Base-by-base conservation (phyloP, 2,329 filamentous ascomycete genomes). In the Penicillium crustosum region DNA sequence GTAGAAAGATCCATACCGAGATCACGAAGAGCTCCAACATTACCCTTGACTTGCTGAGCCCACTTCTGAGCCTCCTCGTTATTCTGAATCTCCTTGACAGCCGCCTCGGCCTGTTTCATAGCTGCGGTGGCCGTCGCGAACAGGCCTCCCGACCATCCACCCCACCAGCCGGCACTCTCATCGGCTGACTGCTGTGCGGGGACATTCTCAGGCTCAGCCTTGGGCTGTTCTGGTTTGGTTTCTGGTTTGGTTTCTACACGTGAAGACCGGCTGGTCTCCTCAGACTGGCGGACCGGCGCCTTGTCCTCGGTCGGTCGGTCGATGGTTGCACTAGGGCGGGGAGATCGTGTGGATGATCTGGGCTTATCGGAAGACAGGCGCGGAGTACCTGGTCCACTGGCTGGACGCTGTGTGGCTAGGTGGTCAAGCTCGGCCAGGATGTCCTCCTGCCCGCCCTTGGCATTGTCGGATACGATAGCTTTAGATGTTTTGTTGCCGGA, bases 51-150 rank as follows among this genome's bases (percentile, higher is more conserved):
- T 73, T 97, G 93, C 53, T 96, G 90, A 1, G 93, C 91, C 92
- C 93, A 99, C 74, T 91, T 90, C 79, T 93, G 93, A 51, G 93
- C 94, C 75, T 99, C 94, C 72, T 97, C 92, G 69, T 96, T 97
- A 72, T 94, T 89, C 74, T 96, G 91, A 48, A 99, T 93, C 75
- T 97, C 91, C 73, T 93, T 96, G 63, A 96, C 93, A 0, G 93
- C 89, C 8, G 89, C 91, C 77, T 97, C 93, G 47, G 94, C 93
- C 74, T 93, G 91, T 80, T 95, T 96, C 77, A 95, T 84, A 35
- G 82, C 82, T 49, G 82, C 81, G 53, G 80, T 86, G 36, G 92
- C 92, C 0, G 91, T 93, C 42, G 90, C 90, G 68, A 94, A 83
- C 52, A 97, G 78, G 23, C 91, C 89, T 70, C 92, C 91, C 2